Percentiles rank a stretch among this genome's conserved stretches.
phyloP scores from a whole-genome alignment of 2,329 filamentous ascomycete genomes.

The Botrytis pseudocinerea region DNA sequence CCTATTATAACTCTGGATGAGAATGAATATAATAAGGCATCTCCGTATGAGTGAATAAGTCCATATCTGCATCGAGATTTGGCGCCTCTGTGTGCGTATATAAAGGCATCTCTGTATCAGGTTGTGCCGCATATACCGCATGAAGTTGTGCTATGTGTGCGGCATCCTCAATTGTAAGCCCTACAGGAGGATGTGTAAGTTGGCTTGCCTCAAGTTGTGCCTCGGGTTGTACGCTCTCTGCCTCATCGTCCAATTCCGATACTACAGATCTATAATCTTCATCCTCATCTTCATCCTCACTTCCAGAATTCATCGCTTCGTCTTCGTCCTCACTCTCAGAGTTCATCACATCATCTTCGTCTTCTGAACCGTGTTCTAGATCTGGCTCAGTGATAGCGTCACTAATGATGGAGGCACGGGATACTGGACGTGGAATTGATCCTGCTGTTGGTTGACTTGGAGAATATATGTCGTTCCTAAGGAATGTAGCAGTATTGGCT shows the following conservation, averaged over 20 bases:
- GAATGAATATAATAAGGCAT: not conserved
- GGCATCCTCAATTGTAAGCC: not conserved
- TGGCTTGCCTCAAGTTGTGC: constrained; percentile 1
- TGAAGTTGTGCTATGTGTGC: not conserved
- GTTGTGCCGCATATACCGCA: not conserved
- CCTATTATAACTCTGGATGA: not conserved
- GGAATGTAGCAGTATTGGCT: constrained; percentile 23
- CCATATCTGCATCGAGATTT: not conserved
- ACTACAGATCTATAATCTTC: constrained; percentile 5
- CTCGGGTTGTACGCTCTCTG: not conserved
- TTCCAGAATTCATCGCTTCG: constrained; percentile 9
- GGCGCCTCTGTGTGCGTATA: not conserved
- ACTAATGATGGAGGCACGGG: constrained; percentile 2
- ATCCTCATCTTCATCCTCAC: constrained; percentile 11
- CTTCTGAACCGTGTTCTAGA: constrained; percentile 16
- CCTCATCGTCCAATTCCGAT: not conserved
- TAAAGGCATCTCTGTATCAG: not conserved
- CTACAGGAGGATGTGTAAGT: not conserved
- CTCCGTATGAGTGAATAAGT: not conserved
- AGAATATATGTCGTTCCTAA: constrained; percentile 22
- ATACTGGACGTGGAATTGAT: not conserved
- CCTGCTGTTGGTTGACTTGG: constrained; percentile 5
- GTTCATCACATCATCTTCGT: constrained; percentile 19
- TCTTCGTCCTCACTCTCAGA: constrained; percentile 16
- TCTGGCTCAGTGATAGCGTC: constrained; percentile 11